Evolutionary conservation across 1,284 basidiomycete species (phyloP).

Genomic region (Trichosporon inkin): DNA sequence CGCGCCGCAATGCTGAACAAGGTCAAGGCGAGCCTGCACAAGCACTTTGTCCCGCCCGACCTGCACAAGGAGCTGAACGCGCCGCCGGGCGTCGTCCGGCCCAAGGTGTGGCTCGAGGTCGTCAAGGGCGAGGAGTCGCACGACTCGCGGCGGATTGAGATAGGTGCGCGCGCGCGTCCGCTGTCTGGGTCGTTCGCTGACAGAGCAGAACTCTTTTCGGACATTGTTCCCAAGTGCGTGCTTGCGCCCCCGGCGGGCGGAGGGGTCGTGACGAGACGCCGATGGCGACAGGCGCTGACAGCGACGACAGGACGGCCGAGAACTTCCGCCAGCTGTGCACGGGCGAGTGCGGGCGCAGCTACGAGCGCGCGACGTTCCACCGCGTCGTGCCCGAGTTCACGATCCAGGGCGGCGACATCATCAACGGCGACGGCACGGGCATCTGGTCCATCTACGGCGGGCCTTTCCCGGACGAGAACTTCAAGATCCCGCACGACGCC

Average conservation of each 20-base stretch:
- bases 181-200: conserved; percentile 1
- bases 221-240: conserved; percentile 14
- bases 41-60: conserved; percentile 21
- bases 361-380: conserved; percentile 17
- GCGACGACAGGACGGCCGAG: conserved; percentile 13
- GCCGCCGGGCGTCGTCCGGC: conserved; percentile 16
- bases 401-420: conserved; percentile 68
- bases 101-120: conserved; percentile 17
- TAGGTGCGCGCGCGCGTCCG: no score
- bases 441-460: conserved; percentile 38
- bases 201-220: conserved; percentile 21
- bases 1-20: conserved; percentile 14
- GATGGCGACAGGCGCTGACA: neutral
- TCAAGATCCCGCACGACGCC: conserved; percentile 11
- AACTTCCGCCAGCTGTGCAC: conserved; percentile 20
- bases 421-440: conserved; percentile 52
- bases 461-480: conserved; percentile 32
- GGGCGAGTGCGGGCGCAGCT: conserved; percentile 2
- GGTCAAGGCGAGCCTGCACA: conserved; percentile 14
- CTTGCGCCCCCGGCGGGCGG: no score
- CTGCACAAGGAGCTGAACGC: conserved; percentile 1
- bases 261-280: neutral
- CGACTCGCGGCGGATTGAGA: conserved; percentile 12
- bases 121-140: conserved; percentile 1
- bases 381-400: conserved; percentile 60